Base-by-base conservation (phyloP, 495 filamentous ascomycete species). In the Cryomyces minteri region DNA sequence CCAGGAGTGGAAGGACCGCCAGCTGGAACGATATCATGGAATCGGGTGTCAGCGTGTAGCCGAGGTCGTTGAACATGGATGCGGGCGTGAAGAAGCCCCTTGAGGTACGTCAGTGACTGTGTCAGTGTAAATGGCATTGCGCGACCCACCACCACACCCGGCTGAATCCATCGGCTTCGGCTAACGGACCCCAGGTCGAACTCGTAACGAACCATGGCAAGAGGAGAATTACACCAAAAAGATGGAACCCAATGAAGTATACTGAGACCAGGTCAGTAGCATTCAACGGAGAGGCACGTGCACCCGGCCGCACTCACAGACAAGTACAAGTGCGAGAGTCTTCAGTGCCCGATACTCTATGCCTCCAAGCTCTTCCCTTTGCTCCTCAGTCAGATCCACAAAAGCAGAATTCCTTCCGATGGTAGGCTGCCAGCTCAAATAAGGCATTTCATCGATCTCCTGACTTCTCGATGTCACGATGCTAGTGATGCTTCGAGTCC, bases 271-370 rank as follows among this genome's bases (percentile, higher is more conserved):
- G 34, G 9, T 14, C 62, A 61, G 9, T 38, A 1, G 34, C 9
- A 38, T 25, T 25, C 18, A 38, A 14, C 9, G 9, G 34, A 38
- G 12, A 38, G 34, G 34, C 12, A 38, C 9, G 3, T 14, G 2
- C 12, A 9, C 12, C 34, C 9, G 1, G 34, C 34, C 9, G 12
- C 9, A 38, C 34, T 38, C 34, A 38, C 34, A 38, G 2, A 79
- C 74, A 41, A 94, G 65, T 29, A 94, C 76, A 39, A 82, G 61
- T 1, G 82, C 80, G 33, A 96, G 59, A 5, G 84, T 84, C 59
- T 94, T 94, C 39, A 95, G 62, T 0, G 87, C 80, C 6, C 88
- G 75, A 55, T 96, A 96, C 62, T 96, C 88, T 40, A 95, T 94
- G 9, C 88, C 88, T 4, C 88, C 88, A 9, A 96, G 67, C 56